phyloP scores from a whole-genome alignment of 768 basidiomycete genomes.

The Podaxis sp. region DNA sequence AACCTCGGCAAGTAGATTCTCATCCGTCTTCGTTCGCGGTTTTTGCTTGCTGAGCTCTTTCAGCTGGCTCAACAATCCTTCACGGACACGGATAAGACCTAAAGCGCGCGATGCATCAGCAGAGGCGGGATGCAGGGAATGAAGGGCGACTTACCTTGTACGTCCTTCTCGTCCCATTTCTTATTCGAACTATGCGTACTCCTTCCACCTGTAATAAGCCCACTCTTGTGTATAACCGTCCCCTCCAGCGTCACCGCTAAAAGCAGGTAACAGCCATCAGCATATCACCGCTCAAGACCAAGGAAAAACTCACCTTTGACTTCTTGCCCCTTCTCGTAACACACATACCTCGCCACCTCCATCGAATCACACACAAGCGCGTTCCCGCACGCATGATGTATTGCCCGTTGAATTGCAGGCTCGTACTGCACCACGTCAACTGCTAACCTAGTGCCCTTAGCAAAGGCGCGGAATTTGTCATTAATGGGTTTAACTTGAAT shows the following conservation, averaged over 20 bases:
- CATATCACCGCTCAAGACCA: background rate
- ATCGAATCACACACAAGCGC: constrained; percentile 93
- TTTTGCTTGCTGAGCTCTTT: constrained; percentile 82
- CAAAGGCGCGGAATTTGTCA: constrained; percentile 91
- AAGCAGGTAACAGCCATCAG: background rate
- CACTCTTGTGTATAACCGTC: constrained; percentile 95
- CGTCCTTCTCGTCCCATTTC: constrained; percentile 94
- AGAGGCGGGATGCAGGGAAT: background rate
- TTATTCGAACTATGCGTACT: constrained; percentile 72
- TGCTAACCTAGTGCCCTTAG: constrained; percentile 80
- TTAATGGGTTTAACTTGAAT: constrained; percentile 92
- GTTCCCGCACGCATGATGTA: constrained; percentile 95
- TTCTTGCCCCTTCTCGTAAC: constrained; percentile 93
- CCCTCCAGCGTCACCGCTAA: constrained; percentile 95
- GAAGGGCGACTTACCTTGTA: constrained; percentile 57
- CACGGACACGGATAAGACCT: constrained; percentile 56
- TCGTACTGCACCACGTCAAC: constrained; percentile 85
- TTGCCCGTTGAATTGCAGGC: constrained; percentile 83
- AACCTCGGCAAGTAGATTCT: constrained; percentile 71
- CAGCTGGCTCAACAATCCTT: constrained; percentile 68
- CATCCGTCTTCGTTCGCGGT: constrained; percentile 81
- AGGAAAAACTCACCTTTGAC: constrained; percentile 75
- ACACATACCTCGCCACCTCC: constrained; percentile 86
- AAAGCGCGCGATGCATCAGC: background rate
- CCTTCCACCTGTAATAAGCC: constrained; percentile 92